A percentile compares a stretch with the other conserved stretches of the same genome.
Evolutionary conservation across 371 early-diverging fungal species (phyloP).

Genomic region (Mortierella sp.): DNA sequence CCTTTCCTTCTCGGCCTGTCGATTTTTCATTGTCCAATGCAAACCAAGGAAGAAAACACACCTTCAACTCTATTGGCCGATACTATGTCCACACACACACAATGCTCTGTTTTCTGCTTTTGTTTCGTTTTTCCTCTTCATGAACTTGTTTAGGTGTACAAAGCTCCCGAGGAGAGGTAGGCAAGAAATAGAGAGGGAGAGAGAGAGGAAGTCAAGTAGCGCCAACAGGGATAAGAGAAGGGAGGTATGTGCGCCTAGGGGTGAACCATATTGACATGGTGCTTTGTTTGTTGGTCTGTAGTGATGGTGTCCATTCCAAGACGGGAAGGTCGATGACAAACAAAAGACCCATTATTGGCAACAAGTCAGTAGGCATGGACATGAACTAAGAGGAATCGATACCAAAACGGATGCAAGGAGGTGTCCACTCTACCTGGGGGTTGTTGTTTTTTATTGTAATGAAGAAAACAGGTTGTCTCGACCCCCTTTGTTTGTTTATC

Average conservation of each 20-base stretch:
- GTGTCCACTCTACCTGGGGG: not conserved
- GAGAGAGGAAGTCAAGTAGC: not conserved
- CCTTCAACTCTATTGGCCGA: not conserved
- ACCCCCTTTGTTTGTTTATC: not conserved
- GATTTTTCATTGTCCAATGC: not conserved
- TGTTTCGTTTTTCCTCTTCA: not conserved
- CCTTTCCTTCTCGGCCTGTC: not conserved
- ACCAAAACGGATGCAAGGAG: not conserved
- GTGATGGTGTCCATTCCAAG: not conserved
- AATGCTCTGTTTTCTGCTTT: not conserved
- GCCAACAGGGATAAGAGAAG: not conserved
- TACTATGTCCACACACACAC: not conserved
- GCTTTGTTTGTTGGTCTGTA: not conserved
- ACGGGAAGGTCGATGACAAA: not conserved
- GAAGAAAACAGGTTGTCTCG: not conserved
- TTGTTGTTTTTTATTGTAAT: not conserved
- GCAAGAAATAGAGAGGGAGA: not conserved
- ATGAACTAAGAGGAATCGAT: not conserved
- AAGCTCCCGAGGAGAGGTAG: constrained; percentile 17
- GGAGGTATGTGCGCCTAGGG: not conserved
- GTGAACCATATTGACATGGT: not conserved
- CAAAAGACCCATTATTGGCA: not conserved
- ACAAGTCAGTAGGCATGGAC: not conserved
- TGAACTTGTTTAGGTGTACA: constrained; percentile 23
- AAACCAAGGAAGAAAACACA: not conserved